Evolutionary conservation across 345 rosid genomes (phyloP), one percentile per base, ranked within the genome.

Genomic region (Camelina neglecta): DNA sequence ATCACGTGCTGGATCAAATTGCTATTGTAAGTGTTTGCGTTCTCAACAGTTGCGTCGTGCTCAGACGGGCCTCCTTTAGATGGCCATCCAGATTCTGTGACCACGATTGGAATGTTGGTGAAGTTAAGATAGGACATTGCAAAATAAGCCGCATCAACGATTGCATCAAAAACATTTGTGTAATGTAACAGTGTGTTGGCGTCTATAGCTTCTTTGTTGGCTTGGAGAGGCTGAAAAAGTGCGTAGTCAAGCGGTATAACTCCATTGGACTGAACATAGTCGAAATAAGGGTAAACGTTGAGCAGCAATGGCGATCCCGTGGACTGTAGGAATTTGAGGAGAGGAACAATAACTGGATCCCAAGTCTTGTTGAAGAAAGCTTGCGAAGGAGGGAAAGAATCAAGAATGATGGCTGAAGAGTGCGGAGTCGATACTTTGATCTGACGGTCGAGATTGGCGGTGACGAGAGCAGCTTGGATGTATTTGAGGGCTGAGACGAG

Each of bases 301-400:
- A 96, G 92, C 99, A 96, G 85, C 26, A 96, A 80, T 8, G 86
- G 87, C 0, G 99, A 89, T 3, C 93, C 88, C 0, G 98, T 88
- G 18, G 96, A 88, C 76, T 86, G 93, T 58, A 96, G 86, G 75
- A 91, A 93, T 38, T 87, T 87, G 54, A 96, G 90, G 82, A 96
- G 83, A n/a, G 99, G 96, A 41, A 91, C 91, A 87, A 96, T 85
- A 36, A 91, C 90, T 1, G 97, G 90, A 54, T 91, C 90, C 97
- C 90, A 91, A 11, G 96, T 65, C 49, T 90, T 90, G 76, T 96
- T 96, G 78, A 96, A 96, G 89, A 96, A 96, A 39, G 99, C 98
- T 77, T 96, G 98, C 36, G 99, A 96, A 58, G 99, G 99, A 48
- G 99, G 99, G 78, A 96, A 96, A 2, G 99, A 90, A 73, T 96